Base-by-base conservation (phyloP, 2,329 filamentous ascomycete genomes). In the Aspergillus pseudotamarii region DNA sequence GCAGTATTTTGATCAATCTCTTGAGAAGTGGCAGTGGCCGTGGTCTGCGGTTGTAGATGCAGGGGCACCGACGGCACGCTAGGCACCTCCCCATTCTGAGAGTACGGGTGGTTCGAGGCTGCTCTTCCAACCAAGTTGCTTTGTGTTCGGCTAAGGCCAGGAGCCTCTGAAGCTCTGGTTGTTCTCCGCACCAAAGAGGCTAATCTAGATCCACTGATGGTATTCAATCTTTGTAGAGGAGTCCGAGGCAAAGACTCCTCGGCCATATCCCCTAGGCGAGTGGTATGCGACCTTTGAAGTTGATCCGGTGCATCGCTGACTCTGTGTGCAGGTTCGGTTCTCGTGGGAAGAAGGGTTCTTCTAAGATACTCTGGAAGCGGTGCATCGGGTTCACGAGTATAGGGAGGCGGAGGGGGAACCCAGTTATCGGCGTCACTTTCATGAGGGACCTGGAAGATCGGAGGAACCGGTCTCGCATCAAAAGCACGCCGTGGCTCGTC, bases 341-440 rank as follows among this genome's bases (percentile, higher is more conserved):
- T 54, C 9, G 65, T 67, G 30, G 75, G 75, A 60, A 79, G 70
- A 58, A 80, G 71, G 3, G 72, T 71, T 59, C 72, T 69, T 66
- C 69, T 71, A 12, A 80, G 64, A 62, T 76, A 69, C 14, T 78
- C 76, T n/a, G 78, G 78, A 9, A 80, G 70, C n/a, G 76, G 75
- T 38, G 57, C 69, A 30, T 75, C 75, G 16, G 77, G 66, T 23
- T 79, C 73, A 10, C 70, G 75, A 26, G 72, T 75, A 64, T 96
- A 96, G 1, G 91, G 91, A 3, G 92, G 92, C 10, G 92, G 92
- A 6, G 92, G 92, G 6, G 92, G 91, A 5, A 93, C 90, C 92
- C 92, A 96, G 70, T 94, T 92, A 71, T 95, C 92, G 4, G 92
- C 91, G 74, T 95, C 92, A 66, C 91, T 94, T 76, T 95, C 92